phyloP scores from a whole-genome alignment of 345 rosid species.

The Leavenworthia alabamica region DNA sequence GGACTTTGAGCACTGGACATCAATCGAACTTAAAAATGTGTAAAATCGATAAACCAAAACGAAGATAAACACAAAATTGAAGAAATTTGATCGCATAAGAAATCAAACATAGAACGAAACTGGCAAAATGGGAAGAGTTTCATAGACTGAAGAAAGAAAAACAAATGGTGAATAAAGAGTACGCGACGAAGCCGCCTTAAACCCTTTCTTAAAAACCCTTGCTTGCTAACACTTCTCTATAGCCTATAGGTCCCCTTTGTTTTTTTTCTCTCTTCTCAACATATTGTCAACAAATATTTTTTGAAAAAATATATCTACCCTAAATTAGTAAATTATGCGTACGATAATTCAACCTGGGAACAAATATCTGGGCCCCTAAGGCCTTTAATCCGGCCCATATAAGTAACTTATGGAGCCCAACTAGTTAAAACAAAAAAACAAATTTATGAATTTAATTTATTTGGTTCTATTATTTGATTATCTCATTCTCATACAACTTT shows the following conservation, averaged over 20 bases:
- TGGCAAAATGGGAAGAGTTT: neutral
- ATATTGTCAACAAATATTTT: neutral
- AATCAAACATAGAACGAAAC: neutral
- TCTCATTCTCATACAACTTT: neutral
- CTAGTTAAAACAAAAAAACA: neutral
- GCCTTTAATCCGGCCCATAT: neutral
- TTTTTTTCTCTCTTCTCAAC: neutral
- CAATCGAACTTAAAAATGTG: slow-evolving; percentile 31
- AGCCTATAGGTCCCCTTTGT: neutral
- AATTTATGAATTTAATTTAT: neutral
- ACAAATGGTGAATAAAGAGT: slow-evolving; percentile 1
- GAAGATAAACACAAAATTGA: neutral
- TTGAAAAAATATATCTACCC: neutral
- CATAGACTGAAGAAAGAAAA: neutral
- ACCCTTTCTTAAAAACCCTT: slow-evolving; percentile 29
- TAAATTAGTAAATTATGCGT: neutral
- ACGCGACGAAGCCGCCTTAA: slow-evolving; percentile 34
- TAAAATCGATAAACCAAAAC: neutral
- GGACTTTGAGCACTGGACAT: slow-evolving; percentile 53
- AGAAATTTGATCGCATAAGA: slow-evolving; percentile 9
- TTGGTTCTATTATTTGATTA: neutral
- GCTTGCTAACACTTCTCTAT: neutral
- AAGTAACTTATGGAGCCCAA: neutral
- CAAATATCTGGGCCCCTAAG: neutral
- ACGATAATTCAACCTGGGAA: neutral